Conservation (phyloP, 495 filamentous ascomycete species). For the Chlorociboria aeruginascens region DNA sequence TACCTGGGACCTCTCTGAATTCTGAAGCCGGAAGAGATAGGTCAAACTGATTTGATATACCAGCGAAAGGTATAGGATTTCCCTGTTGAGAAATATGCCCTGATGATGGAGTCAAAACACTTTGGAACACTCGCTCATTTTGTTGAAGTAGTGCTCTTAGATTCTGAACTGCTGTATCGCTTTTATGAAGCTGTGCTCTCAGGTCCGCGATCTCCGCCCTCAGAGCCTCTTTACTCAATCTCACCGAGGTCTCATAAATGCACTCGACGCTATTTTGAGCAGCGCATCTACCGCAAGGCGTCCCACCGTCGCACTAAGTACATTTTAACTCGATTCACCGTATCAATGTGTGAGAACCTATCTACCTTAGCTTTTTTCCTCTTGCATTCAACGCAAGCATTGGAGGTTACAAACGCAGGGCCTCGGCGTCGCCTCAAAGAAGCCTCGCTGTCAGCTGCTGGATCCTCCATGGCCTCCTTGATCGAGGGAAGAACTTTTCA, state of each 20-base stretch:
- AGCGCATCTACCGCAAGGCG: slow-evolving; percentile 37
- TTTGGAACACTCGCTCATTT: slow-evolving; percentile 13
- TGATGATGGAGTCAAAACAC: not conserved
- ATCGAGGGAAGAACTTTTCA: too few relatives aligned
- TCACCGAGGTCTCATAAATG: slow-evolving; percentile 39
- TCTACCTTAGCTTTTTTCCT: not conserved
- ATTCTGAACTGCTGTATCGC: slow-evolving; percentile 15
- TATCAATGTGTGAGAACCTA: too few relatives aligned
- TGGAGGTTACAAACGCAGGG: not conserved
- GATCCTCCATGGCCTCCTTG: too few relatives aligned
- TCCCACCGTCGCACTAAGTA: slow-evolving; percentile 43
- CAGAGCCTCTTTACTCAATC: slow-evolving; percentile 42
- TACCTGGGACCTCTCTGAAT: slow-evolving; percentile 2
- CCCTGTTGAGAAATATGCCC: too few relatives aligned
- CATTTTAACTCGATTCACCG: too few relatives aligned
- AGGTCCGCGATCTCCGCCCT: slow-evolving; percentile 38
- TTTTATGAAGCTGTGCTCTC: slow-evolving; percentile 31
- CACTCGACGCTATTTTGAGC: slow-evolving; percentile 36
- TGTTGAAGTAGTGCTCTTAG: slow-evolving; percentile 6
- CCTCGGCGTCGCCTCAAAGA: too few relatives aligned
- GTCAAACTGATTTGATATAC: not conserved
- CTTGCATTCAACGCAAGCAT: not conserved
- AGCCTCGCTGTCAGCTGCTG: too few relatives aligned
- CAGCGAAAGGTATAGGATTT: too few relatives aligned
- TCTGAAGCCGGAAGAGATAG: slow-evolving; percentile 2